phyloP scores from a whole-genome alignment of 495 filamentous ascomycete genomes.

The Penicillium lividum region DNA sequence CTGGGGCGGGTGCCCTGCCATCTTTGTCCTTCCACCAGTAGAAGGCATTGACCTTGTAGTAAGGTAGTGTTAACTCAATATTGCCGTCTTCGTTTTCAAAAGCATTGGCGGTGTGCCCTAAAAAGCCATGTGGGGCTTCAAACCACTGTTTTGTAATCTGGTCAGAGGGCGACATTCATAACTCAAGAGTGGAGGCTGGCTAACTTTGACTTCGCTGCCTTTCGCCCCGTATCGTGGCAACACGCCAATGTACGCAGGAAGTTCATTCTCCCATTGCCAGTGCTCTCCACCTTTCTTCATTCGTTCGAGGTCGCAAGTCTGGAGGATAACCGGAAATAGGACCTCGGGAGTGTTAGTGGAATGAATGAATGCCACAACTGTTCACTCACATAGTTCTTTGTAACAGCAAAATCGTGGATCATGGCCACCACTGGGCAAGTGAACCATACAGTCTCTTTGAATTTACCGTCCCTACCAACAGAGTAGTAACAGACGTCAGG shows the following conservation, averaged over 20 bases:
- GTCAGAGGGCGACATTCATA: too few relatives aligned
- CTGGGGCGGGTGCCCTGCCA: conserved; percentile 20
- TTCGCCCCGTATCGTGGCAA: conserved; percentile 50
- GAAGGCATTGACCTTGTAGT: conserved; percentile 60
- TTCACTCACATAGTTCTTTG: conserved; percentile 44
- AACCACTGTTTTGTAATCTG: too few relatives aligned
- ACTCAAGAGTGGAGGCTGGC: too few relatives aligned
- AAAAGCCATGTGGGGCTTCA: conserved; percentile 31
- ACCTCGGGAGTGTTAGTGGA: conserved; percentile 19
- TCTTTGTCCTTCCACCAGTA: conserved; percentile 56
- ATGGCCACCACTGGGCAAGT: conserved; percentile 54
- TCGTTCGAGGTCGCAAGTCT: conserved; percentile 50
- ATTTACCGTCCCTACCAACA: conserved; percentile 40
- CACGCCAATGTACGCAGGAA: conserved; percentile 52
- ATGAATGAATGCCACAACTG: too few relatives aligned
- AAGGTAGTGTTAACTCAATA: conserved; percentile 54
- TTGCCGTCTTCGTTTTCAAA: conserved; percentile 51
- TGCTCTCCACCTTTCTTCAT: conserved; percentile 57
- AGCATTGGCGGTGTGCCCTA: conserved; percentile 51
- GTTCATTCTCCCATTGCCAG: conserved; percentile 55
- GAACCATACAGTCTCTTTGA: conserved; percentile 49
- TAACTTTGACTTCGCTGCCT: conserved; percentile 51
- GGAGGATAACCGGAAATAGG: conserved; percentile 53
- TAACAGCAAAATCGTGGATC: conserved; percentile 58
- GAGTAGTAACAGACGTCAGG: conserved; percentile 53